Base-by-base conservation (phyloP, 2,329 filamentous ascomycete genomes). In the Alternaria incomplexa region DNA sequence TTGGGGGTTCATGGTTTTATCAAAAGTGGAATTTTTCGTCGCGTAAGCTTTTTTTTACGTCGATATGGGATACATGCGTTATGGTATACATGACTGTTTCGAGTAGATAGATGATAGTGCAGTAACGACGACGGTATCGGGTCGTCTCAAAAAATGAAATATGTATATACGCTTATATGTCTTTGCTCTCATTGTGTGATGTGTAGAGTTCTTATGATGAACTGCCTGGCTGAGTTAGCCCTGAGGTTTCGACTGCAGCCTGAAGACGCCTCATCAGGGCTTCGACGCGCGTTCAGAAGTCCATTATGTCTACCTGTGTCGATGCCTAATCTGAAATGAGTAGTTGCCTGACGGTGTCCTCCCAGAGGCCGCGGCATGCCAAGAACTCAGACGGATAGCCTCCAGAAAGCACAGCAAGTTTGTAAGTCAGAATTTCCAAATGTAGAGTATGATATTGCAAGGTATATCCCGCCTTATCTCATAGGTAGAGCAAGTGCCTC, bases 401-500 rank as follows among this genome's bases (percentile, higher is more conserved):
- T 10, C 15, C 8, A n/a, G 48, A n/a, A 36, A 23, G 5, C 6
- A 45, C n/a, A 22, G 20, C 32, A 40, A 36, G 20, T 40, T 25
- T 40, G 9, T 5, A 40, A 13, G 30, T 17, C 15, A 11, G 23
- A 40, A 48, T 25, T 20, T n/a, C 54, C 52, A 50, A 65, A 47
- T 28, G 47, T 17, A 52, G 48, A 52, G 48, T 61, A 44, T 65
- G 54, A 50, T 60, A 66, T 66, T 57, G 64, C 60, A 65, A 69
- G 58, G 58, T 69, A 66, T 66, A 64, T 69, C 58, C 61, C 43
- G 20, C 48, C 48, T 30, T 25, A 36, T 20, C 44, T 44, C 51
- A 36, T 52, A 32, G 36, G 36, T 43, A 55, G 12, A 43, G n/a
- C 36, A 52, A 47, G 53, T 62, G 62, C 57, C 40, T 40, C 26